A percentile compares a stretch with the other conserved stretches of the same genome.
phyloP scores from a whole-genome alignment of 2,329 filamentous ascomycete species.

The Sporothrix globosa region DNA sequence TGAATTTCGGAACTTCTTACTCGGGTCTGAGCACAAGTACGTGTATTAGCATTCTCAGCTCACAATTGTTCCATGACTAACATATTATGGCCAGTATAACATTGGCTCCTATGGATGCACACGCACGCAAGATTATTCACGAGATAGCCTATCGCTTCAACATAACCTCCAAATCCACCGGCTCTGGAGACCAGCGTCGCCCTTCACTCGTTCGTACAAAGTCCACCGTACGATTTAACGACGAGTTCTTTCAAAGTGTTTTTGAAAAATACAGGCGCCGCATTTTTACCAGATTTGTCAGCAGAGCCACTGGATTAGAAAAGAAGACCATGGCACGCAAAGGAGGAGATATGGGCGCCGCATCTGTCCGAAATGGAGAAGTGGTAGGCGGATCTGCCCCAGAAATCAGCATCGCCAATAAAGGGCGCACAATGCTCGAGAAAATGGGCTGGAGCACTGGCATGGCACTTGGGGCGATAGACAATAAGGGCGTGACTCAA shows the following conservation, averaged over 20 bases:
- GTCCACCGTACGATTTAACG: conserved; percentile 64
- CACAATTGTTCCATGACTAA: neutral
- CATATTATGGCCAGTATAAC: conserved; percentile 41
- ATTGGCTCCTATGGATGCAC: conserved; percentile 82
- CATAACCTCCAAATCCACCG: conserved; percentile 82
- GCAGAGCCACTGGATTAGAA: conserved; percentile 34
- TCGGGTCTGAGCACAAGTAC: conserved; percentile 65
- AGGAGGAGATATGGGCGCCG: conserved; percentile 47
- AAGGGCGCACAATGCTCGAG: conserved; percentile 82
- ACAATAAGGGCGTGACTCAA: conserved; percentile 86
- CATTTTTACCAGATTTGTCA: conserved; percentile 60
- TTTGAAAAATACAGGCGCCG: conserved; percentile 54
- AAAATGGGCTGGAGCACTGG: conserved; percentile 97
- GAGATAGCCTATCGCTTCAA: conserved; percentile 74
- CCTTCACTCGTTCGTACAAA: conserved; percentile 76
- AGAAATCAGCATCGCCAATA: conserved; percentile 80
- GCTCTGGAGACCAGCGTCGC: conserved; percentile 71
- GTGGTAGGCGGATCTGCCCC: conserved; percentile 83
- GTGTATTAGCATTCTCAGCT: conserved; percentile 39
- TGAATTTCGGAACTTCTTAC: conserved; percentile 73
- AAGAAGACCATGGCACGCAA: conserved; percentile 37
- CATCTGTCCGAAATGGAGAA: conserved; percentile 78
- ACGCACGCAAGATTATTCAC: conserved; percentile 77
- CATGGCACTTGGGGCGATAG: conserved; percentile 75
- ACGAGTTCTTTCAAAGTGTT: conserved; percentile 56